Base-by-base conservation (phyloP, 352 stramenopile genomes). In the Blastocystis sp. region DNA sequence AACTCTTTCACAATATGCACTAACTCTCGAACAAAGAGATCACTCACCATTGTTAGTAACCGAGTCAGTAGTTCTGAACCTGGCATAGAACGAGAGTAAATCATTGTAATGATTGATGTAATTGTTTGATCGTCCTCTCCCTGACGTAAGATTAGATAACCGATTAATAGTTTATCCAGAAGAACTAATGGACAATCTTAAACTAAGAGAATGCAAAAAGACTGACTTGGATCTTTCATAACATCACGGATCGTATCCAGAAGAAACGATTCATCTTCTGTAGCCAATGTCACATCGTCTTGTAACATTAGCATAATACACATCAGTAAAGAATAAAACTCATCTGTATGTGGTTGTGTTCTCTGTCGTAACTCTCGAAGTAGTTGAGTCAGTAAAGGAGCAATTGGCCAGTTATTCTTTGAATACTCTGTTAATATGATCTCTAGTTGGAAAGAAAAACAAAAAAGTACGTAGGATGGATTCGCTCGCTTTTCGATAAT, bases 241-340 rank as follows among this genome's bases (percentile, higher is more conserved):
- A 68, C 53, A 9, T 4, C 8, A 6, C 43, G 26, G 5, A 84
- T 39, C 50, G 59, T 26, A 8, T 66, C 29, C 8, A 84, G 50
- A 18, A 84, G 29, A 9, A 45, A 39, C 26, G 23, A 39, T 8
- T 45, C n/a, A 13, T 84, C 73, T 11, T 66, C 73, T 3, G 23
- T 26, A 64, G 15, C n/a, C 56, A 84, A 1, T 20, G 13, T 41
- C 7, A 26, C 23, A 0, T 84, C 73, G 11, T 84, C 73, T 29
- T 55, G 26, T 15, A 84, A 3, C 45, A 68, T 64, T 3, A 39
- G 18, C 37, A 56, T 66, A 1, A 84, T 45, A 1, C 45, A 64
- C 73, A 84, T 29, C 73, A 84, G 56, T 8, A 84, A 20, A 8
- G 43, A 56, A 43, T 84, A 84, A 43, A 69, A 84, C 5, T 26